Percentiles rank a stretch among this genome's conserved stretches.
Conservation (phyloP, 1,284 basidiomycete genomes). For the Inonotus hispidus region DNA sequence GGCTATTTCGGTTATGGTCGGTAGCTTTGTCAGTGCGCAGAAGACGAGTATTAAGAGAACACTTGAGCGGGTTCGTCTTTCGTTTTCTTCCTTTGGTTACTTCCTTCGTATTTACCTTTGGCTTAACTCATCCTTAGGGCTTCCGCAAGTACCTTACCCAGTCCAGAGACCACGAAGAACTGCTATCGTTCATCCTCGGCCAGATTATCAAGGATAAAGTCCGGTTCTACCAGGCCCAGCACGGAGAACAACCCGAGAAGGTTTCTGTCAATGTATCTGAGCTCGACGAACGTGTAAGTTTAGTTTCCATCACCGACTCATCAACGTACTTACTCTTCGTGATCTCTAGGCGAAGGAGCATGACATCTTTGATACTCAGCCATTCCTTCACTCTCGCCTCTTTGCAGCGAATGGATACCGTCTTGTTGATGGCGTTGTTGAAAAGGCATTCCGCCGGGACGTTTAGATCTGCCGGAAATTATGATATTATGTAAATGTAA, state of each 20-base stretch:
- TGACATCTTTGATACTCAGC: constrained; percentile 86
- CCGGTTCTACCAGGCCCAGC: constrained; percentile 73
- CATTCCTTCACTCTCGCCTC: constrained; percentile 82
- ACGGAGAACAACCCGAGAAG: constrained; percentile 69
- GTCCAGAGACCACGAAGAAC: constrained; percentile 91
- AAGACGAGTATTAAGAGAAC: constrained; percentile 99
- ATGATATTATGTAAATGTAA: background rate
- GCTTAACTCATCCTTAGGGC: constrained; percentile 52
- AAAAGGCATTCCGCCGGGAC: constrained; percentile 52
- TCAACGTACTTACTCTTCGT: background rate
- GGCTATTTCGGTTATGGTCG: constrained; percentile 92
- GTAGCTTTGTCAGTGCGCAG: constrained; percentile 93
- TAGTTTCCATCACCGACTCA: constrained; percentile 26
- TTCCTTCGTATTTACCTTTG: constrained; percentile 2
- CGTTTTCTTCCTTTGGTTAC: constrained; percentile 7
- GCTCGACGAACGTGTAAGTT: constrained; percentile 73
- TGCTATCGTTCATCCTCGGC: constrained; percentile 92
- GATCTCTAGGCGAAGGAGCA: constrained; percentile 80
- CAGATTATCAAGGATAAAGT: constrained; percentile 94
- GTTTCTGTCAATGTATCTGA: constrained; percentile 73
- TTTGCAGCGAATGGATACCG: constrained; percentile 92
- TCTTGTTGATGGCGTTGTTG: constrained; percentile 55
- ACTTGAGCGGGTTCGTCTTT: constrained; percentile 73
- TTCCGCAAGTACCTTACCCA: constrained; percentile 98
- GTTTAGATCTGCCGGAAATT: background rate